Base-by-base conservation (phyloP, 495 filamentous ascomycete species). In the Hypomontagnella submonticulosa region DNA sequence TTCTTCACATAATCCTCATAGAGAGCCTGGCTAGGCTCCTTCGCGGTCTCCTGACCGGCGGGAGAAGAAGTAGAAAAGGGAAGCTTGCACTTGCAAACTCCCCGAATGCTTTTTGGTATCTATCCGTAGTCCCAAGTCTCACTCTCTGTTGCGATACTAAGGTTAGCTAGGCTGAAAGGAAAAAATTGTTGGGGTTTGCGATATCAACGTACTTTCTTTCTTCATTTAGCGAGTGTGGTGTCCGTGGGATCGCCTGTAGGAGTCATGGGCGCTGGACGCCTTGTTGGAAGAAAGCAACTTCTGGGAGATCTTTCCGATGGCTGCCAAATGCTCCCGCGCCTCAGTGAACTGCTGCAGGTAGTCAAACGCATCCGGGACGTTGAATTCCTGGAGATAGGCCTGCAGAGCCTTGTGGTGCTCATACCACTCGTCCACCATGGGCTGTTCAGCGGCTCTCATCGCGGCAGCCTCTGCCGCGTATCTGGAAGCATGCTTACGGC, bases 341-440 rank as follows among this genome's bases (percentile, higher is more conserved):
- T 81, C 77, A 55, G 73, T 71, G 68, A 82, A 72, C 57, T 75
- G 71, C 49, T 80, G 79, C 51, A 81, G 57, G 57, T 67, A 74
- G 34, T 77, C 75, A 36, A 77, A 74, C 49, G 80, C 78, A 62
- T 80, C 77, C n/a, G 81, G 80, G 66, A 76, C 76, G 68, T 18
- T 71, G 52, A 74, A 78, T n/a, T 71, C 75, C 62, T 75, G 72
- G 8, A 82, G 65, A 23, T 81, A 75, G 15, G 51, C 67, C 63
- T 79, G 75, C 20, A 83, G 75, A 36, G 76, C 77, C 70, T 74
- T 79, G 43, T 78, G 80, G 71, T 82, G 79, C 52, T 80, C 71
- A 58, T 77, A 76, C 81, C 81, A 83, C 43, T 78, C 74, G 23
- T 81, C 77, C 30, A 77, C 63, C 59, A 81, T 69, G 37, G 74